phyloP scores from a whole-genome alignment of 2,329 filamentous ascomycete species.

The Verticillium zaregamsianum region DNA sequence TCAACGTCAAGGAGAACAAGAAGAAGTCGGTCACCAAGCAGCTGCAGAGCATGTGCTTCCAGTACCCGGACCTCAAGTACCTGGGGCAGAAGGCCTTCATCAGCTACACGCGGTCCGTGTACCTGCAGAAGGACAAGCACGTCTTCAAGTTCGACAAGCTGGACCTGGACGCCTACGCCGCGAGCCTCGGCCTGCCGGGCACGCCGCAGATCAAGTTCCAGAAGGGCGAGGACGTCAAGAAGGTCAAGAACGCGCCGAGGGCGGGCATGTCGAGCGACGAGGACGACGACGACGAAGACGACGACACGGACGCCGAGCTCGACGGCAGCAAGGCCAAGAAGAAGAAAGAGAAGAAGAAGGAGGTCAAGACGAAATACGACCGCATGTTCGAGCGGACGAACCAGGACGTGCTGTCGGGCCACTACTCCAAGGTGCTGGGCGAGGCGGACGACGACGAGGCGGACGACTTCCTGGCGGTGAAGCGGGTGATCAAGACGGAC shows the following conservation, averaged over 20 bases:
- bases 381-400: conserved; percentile 97
- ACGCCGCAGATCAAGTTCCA: conserved; percentile 90
- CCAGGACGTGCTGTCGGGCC: conserved; percentile 89
- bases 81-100: conserved; percentile 94
- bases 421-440: conserved; percentile 80
- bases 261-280: conserved; percentile 61
- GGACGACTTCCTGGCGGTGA: conserved; percentile 82
- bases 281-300: conserved; percentile 48
- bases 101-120: conserved; percentile 79
- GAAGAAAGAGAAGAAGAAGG: conserved; percentile 59
- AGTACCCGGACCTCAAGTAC: conserved; percentile 90
- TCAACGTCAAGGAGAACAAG: conserved; percentile 85
- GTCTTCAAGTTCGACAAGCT: conserved; percentile 82
- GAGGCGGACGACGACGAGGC: conserved; percentile 59
- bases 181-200: conserved; percentile 82
- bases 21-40: conserved; percentile 81
- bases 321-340: conserved; percentile 34
- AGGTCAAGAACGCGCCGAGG: conserved; percentile 80
- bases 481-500: conserved; percentile 74
- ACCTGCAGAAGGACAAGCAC: conserved; percentile 87
- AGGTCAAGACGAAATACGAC: conserved; percentile 91
- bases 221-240: conserved; percentile 84
- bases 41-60: conserved; percentile 92
- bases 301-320: conserved; percentile 29
- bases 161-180: conserved; percentile 80